Conservation (phyloP, 805 yeast species). For the Candida pini region DNA sequence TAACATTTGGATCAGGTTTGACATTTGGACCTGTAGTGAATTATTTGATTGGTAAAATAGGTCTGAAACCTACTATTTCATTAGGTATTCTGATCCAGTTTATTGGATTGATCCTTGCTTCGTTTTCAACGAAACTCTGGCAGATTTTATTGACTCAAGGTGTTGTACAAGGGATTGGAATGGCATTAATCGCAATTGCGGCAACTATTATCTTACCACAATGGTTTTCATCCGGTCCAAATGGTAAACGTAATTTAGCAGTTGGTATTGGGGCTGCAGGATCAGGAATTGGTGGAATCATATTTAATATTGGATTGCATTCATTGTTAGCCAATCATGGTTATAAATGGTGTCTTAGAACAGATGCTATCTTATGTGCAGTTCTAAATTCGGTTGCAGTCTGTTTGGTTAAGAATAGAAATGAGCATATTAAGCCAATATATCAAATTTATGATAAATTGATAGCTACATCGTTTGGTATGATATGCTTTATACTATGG, state of each 20-base stretch:
- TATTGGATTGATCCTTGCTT: constrained; percentile 53
- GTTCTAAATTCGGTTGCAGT: constrained; percentile 31
- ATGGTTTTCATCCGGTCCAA: constrained; percentile 44
- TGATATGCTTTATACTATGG: constrained; percentile 29
- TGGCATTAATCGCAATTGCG: constrained; percentile 54
- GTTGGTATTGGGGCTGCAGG: constrained; percentile 44
- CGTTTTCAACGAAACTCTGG: constrained; percentile 56
- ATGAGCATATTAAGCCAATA: constrained; percentile 29
- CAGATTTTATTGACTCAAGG: constrained; percentile 68
- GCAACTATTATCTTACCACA: constrained; percentile 58
- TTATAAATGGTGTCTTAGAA: constrained; percentile 46
- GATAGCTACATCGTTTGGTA: constrained; percentile 34
- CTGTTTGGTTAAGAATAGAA: constrained; percentile 33
- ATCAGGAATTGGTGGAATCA: constrained; percentile 49
- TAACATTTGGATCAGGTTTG: constrained; percentile 55
- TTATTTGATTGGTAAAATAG: constrained; percentile 37
- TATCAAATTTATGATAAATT: constrained; percentile 37
- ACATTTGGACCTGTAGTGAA: constrained; percentile 44
- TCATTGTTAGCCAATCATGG: constrained; percentile 32
- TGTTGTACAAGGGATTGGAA: constrained; percentile 51
- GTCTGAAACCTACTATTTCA: constrained; percentile 34
- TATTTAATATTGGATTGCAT: constrained; percentile 45
- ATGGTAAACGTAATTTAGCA: constrained; percentile 54
- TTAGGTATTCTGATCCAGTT: constrained; percentile 49
- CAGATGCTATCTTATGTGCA: constrained; percentile 38